phyloP scores from a whole-genome alignment of 2,329 filamentous ascomycete species.

The Metarhizium anisopliae region DNA sequence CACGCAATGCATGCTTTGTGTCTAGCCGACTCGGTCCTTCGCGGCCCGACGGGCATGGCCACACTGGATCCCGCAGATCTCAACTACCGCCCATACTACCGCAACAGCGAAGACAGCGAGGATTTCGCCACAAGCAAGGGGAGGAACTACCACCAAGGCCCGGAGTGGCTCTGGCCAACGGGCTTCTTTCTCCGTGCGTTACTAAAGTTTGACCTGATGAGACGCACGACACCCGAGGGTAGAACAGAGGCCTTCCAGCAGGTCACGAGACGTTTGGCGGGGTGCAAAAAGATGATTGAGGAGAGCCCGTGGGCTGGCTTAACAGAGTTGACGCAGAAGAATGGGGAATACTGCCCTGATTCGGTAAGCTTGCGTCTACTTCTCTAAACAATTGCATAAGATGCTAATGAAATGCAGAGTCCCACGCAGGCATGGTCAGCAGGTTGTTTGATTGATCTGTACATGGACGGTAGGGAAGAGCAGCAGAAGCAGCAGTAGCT shows the following conservation, averaged over 20 bases:
- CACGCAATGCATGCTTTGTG: slow-evolving; percentile 76
- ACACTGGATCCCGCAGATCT: slow-evolving; percentile 86
- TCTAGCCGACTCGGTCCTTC: slow-evolving; percentile 68
- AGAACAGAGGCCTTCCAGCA: slow-evolving; percentile 89
- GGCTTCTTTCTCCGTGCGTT: slow-evolving; percentile 91
- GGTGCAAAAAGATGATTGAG: slow-evolving; percentile 77
- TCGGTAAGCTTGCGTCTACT: slow-evolving; percentile 55
- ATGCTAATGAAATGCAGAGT: slow-evolving; percentile 42
- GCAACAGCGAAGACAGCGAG: slow-evolving; percentile 85
- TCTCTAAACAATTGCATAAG: background rate
- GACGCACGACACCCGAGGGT: slow-evolving; percentile 51
- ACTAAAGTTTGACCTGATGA: slow-evolving; percentile 77
- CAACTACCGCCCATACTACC: slow-evolving; percentile 92
- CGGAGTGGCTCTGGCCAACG: slow-evolving; percentile 96
- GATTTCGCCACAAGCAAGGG: slow-evolving; percentile 92
- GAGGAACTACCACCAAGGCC: slow-evolving; percentile 95
- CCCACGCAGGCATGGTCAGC: slow-evolving; percentile 97
- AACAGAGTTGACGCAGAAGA: slow-evolving; percentile 86
- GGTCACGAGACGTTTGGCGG: slow-evolving; percentile 71
- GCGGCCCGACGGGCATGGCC: slow-evolving; percentile 88
- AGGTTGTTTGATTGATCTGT: slow-evolving; percentile 87
- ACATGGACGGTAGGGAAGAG: slow-evolving; percentile 72
- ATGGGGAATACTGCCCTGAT: slow-evolving; percentile 74
- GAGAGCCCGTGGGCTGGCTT: slow-evolving; percentile 82
- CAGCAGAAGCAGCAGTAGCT: slow-evolving; percentile 18